Percentiles rank a stretch among this genome's conserved stretches.
These are phyloP conservation scores for Nelumbo lutea DNA, from an alignment of 164 flowering plant genomes.

Conservation along the genomic window DNA sequence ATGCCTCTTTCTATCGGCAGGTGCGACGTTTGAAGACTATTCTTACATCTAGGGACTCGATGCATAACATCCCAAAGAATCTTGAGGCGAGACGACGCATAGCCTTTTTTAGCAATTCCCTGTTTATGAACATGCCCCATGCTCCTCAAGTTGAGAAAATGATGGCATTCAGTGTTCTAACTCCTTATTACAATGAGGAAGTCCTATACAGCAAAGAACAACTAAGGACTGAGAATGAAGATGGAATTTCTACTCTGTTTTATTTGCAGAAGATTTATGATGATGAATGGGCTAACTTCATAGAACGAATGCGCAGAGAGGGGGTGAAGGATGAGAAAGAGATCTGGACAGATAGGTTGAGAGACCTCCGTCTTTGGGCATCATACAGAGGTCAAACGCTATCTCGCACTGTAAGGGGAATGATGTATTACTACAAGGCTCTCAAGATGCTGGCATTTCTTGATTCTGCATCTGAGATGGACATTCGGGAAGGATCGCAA, in stretches of 20 bases:
- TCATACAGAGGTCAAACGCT: slow-evolving; percentile 95
- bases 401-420: slow-evolving; percentile 90
- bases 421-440: slow-evolving; percentile 95
- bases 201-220: slow-evolving; percentile 52
- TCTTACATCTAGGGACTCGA: slow-evolving; percentile 71
- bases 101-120: slow-evolving; percentile 87
- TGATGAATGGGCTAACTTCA: slow-evolving; percentile 87
- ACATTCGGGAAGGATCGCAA: slow-evolving; percentile 58
- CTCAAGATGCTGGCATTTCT: slow-evolving; percentile 83
- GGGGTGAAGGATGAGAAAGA: slow-evolving; percentile 74
- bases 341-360: slow-evolving; percentile 47
- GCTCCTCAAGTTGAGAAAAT: slow-evolving; percentile 90
- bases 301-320: slow-evolving; percentile 75
- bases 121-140: slow-evolving; percentile 95
- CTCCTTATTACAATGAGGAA: slow-evolving; percentile 95
- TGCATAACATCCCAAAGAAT: slow-evolving; percentile 74
- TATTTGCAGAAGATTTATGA: slow-evolving; percentile 85
- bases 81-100: slow-evolving; percentile 79
- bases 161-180: slow-evolving; percentile 86
- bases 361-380: slow-evolving; percentile 93
- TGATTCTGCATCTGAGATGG: slow-evolving; percentile 89
- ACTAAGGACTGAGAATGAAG: slow-evolving; percentile 73
- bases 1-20: slow-evolving; percentile 52
- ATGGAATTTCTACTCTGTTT: slow-evolving; percentile 83
- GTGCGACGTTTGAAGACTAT: slow-evolving; percentile 65